These are phyloP conservation scores for Sphagnum tenellum DNA, from an alignment of 225 moss, liverwort and hornwort species.

Conservation along the genomic window DNA sequence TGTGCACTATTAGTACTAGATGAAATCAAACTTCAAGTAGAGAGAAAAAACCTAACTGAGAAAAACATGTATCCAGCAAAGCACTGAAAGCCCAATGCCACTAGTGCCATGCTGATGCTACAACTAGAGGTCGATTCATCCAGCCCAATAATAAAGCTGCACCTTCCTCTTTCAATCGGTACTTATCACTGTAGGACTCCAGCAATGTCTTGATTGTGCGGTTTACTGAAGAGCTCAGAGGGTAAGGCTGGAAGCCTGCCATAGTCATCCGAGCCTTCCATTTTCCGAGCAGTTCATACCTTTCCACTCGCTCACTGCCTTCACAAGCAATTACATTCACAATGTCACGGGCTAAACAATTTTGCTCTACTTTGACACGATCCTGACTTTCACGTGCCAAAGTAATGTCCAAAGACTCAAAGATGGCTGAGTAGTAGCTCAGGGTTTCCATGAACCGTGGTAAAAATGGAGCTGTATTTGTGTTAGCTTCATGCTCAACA, in stretches of 20 bases:
- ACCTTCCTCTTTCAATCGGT: too few species aligned
- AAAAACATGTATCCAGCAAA: too few species aligned
- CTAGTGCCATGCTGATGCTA: too few species aligned
- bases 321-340: constrained; percentile 6
- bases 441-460: constrained; percentile 3
- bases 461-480: constrained; percentile 4
- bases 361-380: constrained; percentile 2
- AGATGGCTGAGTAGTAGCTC: constrained; percentile 8
- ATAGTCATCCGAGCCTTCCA: constrained; percentile 3
- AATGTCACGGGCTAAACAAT: constrained; percentile 6
- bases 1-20: too few species aligned
- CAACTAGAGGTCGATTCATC: too few species aligned
- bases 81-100: too few species aligned
- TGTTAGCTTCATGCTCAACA: constrained; percentile 9
- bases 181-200: too few species aligned
- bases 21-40: too few species aligned
- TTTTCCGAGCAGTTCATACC: constrained; percentile 4
- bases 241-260: constrained; percentile 6
- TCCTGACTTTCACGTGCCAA: not conserved
- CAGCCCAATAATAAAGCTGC: too few species aligned
- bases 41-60: too few species aligned
- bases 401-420: constrained; percentile 4
- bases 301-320: constrained; percentile 5
- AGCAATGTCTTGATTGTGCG: not conserved
- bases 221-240: constrained; percentile 2